phyloP scores from a whole-genome alignment of 257 asterid genomes.

The Orobanche coerulescens region DNA sequence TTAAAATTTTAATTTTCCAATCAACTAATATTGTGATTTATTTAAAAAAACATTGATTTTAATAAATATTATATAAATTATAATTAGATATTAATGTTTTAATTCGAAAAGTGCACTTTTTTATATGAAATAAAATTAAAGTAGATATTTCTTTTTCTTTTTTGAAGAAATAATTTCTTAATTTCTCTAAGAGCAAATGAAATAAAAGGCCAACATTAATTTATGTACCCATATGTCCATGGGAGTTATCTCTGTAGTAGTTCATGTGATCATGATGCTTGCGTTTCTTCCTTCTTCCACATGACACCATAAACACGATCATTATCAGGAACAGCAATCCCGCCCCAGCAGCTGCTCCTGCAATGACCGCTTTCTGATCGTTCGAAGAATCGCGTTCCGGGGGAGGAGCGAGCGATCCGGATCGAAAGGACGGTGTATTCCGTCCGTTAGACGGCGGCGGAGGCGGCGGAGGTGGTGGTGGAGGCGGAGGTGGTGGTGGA shows the following conservation, averaged over 20 bases:
- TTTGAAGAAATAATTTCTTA: no score
- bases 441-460: slow-evolving; percentile 14
- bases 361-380: slow-evolving; percentile 27
- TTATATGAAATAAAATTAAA: no score
- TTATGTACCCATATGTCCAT: slow-evolving; percentile 26
- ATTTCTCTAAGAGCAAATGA: no score
- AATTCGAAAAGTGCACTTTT: no score
- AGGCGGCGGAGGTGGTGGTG: slow-evolving; percentile 2
- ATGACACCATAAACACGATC: slow-evolving; percentile 31
- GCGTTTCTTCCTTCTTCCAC: slow-evolving; percentile 40
- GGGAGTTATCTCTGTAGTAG: slow-evolving; percentile 39
- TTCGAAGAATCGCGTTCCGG: slow-evolving; percentile 1
- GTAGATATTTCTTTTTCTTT: no score
- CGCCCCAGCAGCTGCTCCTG: slow-evolving; percentile 47
- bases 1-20: no score
- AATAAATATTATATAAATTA: no score
- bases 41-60: no score
- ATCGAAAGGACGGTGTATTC: neutral
- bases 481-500: slow-evolving; percentile 10
- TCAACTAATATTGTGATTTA: no score
- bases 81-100: no score
- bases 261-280: slow-evolving; percentile 35
- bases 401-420: slow-evolving; percentile 13
- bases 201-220: no score
- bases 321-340: slow-evolving; percentile 39